These are phyloP conservation scores for Thielaviopsis musarum DNA, from an alignment of 2,329 filamentous ascomycete genomes.

Conservation along the genomic window DNA sequence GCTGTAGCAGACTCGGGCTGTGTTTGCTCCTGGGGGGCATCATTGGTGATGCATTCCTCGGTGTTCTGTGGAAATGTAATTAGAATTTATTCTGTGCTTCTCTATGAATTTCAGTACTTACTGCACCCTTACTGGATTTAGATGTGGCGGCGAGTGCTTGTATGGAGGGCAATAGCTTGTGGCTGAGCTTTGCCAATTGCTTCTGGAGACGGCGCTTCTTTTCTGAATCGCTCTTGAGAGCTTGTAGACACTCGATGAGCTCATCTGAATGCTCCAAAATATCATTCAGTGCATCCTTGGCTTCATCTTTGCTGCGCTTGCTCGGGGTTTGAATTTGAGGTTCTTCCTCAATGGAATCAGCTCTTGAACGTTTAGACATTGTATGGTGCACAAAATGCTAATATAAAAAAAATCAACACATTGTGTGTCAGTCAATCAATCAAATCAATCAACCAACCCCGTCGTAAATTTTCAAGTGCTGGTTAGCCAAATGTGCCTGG, in stretches of 20 bases:
- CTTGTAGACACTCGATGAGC: slow-evolving; percentile 23
- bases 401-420: neutral
- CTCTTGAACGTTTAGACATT: slow-evolving; percentile 12
- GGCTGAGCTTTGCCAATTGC: slow-evolving; percentile 14
- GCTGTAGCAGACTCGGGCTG: neutral
- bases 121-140: neutral
- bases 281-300: slow-evolving; percentile 13
- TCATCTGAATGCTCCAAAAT: slow-evolving; percentile 22
- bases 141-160: slow-evolving; percentile 12
- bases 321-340: neutral
- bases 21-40: neutral
- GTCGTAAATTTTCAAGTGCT: slow-evolving; percentile 4
- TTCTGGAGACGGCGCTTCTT: slow-evolving; percentile 15
- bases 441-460: neutral
- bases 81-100: neutral
- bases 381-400: neutral
- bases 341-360: neutral
- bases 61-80: neutral
- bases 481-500: no score
- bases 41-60: neutral
- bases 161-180: slow-evolving; percentile 18
- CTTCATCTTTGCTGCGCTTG: neutral
- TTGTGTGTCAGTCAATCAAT: neutral
- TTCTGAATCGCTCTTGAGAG: slow-evolving; percentile 16
- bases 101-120: neutral